Evolutionary conservation across 768 basidiomycete genomes (phyloP).

Genomic region (Filobasidium wieringae): DNA sequence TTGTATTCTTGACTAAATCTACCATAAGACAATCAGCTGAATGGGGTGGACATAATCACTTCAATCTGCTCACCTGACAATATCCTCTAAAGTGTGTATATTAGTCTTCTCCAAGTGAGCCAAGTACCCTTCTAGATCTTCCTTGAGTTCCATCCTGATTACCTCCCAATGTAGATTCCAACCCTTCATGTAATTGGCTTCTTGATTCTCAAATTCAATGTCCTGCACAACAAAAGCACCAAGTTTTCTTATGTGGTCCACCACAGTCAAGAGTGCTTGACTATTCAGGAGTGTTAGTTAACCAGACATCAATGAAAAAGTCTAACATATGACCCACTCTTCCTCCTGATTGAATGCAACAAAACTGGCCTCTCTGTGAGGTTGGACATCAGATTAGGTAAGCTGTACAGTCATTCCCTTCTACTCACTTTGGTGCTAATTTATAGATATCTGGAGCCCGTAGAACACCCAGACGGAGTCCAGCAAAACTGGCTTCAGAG

Average conservation of each 20-base stretch:
- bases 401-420: neutral
- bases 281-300: neutral
- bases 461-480: neutral
- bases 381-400: too few species aligned
- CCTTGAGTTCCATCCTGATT: slow-evolving; percentile 6
- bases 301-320: neutral
- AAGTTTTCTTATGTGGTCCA: neutral
- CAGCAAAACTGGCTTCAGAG: neutral
- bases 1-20: neutral
- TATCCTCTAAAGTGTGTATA: slow-evolving; percentile 2
- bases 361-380: too few species aligned
- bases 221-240: neutral
- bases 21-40: too few species aligned
- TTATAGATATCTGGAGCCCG: neutral
- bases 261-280: neutral
- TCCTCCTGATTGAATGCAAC: too few species aligned
- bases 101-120: neutral
- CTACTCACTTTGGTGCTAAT: neutral
- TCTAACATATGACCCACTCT: neutral
- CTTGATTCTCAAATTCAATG: neutral
- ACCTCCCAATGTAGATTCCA: neutral
- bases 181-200: neutral
- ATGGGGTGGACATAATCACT: neutral
- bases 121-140: neutral
- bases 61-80: neutral